Conservation (phyloP, 1,284 basidiomycete genomes). For the Microbotryum intermedium region DNA sequence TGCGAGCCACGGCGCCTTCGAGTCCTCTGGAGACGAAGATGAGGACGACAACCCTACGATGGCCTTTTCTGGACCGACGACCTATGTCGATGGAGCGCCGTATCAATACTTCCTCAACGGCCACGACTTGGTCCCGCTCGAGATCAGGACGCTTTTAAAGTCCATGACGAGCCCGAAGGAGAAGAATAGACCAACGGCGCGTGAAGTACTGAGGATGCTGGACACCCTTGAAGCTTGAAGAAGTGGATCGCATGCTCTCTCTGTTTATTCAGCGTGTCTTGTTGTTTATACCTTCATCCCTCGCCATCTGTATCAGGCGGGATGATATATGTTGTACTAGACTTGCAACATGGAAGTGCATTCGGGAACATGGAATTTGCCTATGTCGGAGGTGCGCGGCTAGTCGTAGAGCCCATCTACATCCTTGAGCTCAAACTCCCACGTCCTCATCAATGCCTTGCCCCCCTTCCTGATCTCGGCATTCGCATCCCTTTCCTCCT, state of each 20-base stretch:
- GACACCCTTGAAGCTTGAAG: not conserved
- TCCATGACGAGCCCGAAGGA: slow-evolving; percentile 13
- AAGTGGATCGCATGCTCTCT: too few species aligned
- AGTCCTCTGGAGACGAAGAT: not conserved
- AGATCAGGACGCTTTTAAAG: slow-evolving; percentile 10
- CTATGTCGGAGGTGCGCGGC: too few species aligned
- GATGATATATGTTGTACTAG: too few species aligned
- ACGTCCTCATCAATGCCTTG: slow-evolving; percentile 17
- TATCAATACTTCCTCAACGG: slow-evolving; percentile 17
- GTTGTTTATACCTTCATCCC: too few species aligned
- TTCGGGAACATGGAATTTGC: too few species aligned
- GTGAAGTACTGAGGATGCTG: slow-evolving; percentile 4
- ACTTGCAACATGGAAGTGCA: too few species aligned
- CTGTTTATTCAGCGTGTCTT: too few species aligned
- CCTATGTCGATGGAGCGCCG: slow-evolving; percentile 15
- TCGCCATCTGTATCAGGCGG: too few species aligned
- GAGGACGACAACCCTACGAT: not conserved
- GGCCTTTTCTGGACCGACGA: not conserved
- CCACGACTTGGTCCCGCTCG: slow-evolving; percentile 13
- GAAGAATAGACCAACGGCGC: slow-evolving; percentile 8
- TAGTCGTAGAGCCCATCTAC: too few species aligned
- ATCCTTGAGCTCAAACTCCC: slow-evolving; percentile 22
- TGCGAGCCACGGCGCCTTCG: not conserved
- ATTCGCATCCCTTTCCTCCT: not conserved
- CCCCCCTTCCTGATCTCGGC: not conserved